A percentile compares a stretch with the other conserved stretches of the same genome.
Conservation (phyloP, 805 yeast genomes). For the Candida pseudoglaebosa region DNA sequence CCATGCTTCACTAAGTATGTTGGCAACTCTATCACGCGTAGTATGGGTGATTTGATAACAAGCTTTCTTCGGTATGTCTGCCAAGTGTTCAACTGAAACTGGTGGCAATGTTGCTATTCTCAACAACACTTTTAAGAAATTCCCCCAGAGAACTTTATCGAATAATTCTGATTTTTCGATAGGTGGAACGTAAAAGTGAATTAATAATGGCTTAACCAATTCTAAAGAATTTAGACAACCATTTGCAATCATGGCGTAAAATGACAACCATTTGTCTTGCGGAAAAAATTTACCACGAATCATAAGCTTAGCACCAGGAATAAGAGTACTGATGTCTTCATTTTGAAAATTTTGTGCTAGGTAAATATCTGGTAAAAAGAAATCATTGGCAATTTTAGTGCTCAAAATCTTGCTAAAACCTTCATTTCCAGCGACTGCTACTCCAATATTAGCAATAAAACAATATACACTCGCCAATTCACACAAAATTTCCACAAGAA, state of each 20-base stretch:
- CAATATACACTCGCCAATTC: slow-evolving; percentile 66
- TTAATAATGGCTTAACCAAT: slow-evolving; percentile 48
- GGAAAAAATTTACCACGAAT: slow-evolving; percentile 61
- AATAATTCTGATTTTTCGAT: slow-evolving; percentile 48
- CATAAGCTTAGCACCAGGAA: slow-evolving; percentile 48
- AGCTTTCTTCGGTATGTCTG: slow-evolving; percentile 71
- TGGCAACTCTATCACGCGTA: slow-evolving; percentile 56
- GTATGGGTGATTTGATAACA: slow-evolving; percentile 60
- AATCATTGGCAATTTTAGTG: slow-evolving; percentile 25
- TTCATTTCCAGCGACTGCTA: slow-evolving; percentile 33
- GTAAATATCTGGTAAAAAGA: slow-evolving; percentile 39
- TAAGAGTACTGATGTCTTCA: slow-evolving; percentile 39
- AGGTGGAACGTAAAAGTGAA: slow-evolving; percentile 49
- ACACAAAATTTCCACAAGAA: slow-evolving; percentile 64
- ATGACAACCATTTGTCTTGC: slow-evolving; percentile 66
- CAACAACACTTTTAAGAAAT: slow-evolving; percentile 54
- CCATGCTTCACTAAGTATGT: slow-evolving; percentile 63
- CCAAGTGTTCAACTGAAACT: slow-evolving; percentile 62
- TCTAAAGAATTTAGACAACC: slow-evolving; percentile 53
- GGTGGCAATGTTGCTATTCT: slow-evolving; percentile 64
- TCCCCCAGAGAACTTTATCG: slow-evolving; percentile 65
- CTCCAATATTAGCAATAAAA: slow-evolving; percentile 50
- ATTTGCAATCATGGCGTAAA: slow-evolving; percentile 55
- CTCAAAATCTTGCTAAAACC: slow-evolving; percentile 42
- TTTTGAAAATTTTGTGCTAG: slow-evolving; percentile 40